Evolutionary conservation across 1,139 yeast species (phyloP), one percentile per base, ranked within the genome.

Genomic region (Lodderomyces metapsilosis): DNA sequence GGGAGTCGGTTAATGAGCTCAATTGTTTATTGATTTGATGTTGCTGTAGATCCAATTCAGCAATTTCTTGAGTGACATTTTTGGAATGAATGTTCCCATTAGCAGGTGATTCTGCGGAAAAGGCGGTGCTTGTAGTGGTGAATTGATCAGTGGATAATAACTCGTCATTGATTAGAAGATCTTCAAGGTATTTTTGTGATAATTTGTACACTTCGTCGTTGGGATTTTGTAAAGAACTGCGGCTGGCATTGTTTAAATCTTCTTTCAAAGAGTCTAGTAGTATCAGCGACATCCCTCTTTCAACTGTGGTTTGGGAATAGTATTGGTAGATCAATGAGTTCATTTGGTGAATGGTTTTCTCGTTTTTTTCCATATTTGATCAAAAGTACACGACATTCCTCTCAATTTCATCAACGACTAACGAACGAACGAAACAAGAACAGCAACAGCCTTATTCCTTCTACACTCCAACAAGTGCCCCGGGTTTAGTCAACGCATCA

Each of bases 61-160:
- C 78, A 15, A 73, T 72, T 47, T 72, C 78, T 45, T 71, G 76
- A 3, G 17, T 35, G 11, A 21, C 24, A 7, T 5, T 21, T 18
- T 25, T 36, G 6, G 32, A 11, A 17, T 18, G 22, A 20, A 8
- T 5, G 5, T 20, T 20, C 7, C 8, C n/a, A n/a, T n/a, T n/a
- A n/a, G n/a, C n/a, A n/a, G n/a, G n/a, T n/a, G n/a, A n/a, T n/a
- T n/a, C n/a, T n/a, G n/a, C n/a, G n/a, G n/a, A n/a, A n/a, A n/a
- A n/a, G n/a, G n/a, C 6, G 16, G 34, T 43, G 10, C 40, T 39
- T 23, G 40, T 34, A 7, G 45, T 38, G 11, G 40, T 67, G 52
- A 58, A 69, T 1, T 59, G 54, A 11, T 71, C 77, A 2, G 75
- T 69, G 11, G 75, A 67, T 24, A 72, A 53, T 28, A 72, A 54